phyloP scores from a whole-genome alignment of 2,329 filamentous ascomycete species.

The Cercospora janseana region DNA sequence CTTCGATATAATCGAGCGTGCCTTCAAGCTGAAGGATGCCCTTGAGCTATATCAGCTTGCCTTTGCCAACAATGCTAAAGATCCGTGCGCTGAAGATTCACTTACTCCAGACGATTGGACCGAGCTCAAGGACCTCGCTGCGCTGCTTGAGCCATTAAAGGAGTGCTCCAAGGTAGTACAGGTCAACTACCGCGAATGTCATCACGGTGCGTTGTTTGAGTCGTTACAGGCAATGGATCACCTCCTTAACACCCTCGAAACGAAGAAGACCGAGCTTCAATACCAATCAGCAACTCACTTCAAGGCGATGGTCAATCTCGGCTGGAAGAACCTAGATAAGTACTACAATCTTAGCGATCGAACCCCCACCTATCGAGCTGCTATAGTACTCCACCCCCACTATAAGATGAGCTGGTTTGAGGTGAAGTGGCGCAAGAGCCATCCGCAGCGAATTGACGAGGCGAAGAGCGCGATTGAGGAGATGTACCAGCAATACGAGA shows the following conservation, averaged over 20 bases:
- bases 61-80: too few species aligned
- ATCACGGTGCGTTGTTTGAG: neutral
- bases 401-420: neutral
- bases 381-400: neutral
- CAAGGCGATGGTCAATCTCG: neutral
- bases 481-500: neutral
- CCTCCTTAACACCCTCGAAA: neutral
- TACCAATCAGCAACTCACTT: neutral
- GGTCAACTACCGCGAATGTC: neutral
- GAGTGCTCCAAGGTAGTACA: neutral
- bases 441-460: too few species aligned
- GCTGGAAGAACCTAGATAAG: neutral
- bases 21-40: neutral
- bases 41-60: neutral
- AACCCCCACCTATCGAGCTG: neutral
- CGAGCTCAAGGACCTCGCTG: neutral
- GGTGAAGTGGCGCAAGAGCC: neutral
- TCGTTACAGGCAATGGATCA: neutral
- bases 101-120: neutral
- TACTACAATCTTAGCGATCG: neutral
- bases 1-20: neutral
- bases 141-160: neutral
- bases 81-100: neutral
- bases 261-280: neutral
- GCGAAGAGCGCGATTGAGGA: neutral